Evolutionary conservation across 768 basidiomycete species (phyloP), one percentile per base, ranked within the genome.

Genomic region (Clitopilus hobsonii): DNA sequence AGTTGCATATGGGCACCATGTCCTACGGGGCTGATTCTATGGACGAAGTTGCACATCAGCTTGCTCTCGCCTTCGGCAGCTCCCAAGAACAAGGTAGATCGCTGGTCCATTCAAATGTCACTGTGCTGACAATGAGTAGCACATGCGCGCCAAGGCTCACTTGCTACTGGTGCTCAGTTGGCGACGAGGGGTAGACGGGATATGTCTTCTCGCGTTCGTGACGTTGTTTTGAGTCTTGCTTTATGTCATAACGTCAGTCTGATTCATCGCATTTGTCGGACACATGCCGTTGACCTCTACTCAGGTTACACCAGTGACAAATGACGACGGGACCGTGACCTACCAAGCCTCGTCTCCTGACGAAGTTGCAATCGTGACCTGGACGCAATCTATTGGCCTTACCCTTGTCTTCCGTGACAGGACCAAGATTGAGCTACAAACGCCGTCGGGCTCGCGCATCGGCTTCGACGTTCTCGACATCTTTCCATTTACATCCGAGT

Each of bases 281-380:
- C 5, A 45, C 6, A 18, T 45, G n/a, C n/a, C n/a, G 10, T 2
- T 45, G 22, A 45, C 22, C n/a, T 10, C 10, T 5, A 18, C 41
- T 18, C 59, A 97, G 95, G 94, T 98, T 30, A 99, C 96, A 0
- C 97, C 97, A 1, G 92, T 96, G 3, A 83, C 79, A 14, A 96
- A 97, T 65, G 95, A 98, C 62, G 96, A 99, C 62, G 94, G 93
- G 6, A 85, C 86, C 1, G 83, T 97, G 32, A 98, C 96, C 0
- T 99, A 98, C 67, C 96, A 99, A 77, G 97, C 97, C 0, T 96
- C 95, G 0, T 99, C 97, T 1, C 97, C 97, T 0, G 97, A 99
- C 64, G 97, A 99, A 74, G 97, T 98, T 41, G 97, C 97, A 38
- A 98, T 99, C 61, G 96, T 99, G 30, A 87, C 86, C 57, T 98